These are phyloP conservation scores for Begonia peltatifolia DNA, from an alignment of 306 rosid genomes.

Conservation along the genomic window DNA sequence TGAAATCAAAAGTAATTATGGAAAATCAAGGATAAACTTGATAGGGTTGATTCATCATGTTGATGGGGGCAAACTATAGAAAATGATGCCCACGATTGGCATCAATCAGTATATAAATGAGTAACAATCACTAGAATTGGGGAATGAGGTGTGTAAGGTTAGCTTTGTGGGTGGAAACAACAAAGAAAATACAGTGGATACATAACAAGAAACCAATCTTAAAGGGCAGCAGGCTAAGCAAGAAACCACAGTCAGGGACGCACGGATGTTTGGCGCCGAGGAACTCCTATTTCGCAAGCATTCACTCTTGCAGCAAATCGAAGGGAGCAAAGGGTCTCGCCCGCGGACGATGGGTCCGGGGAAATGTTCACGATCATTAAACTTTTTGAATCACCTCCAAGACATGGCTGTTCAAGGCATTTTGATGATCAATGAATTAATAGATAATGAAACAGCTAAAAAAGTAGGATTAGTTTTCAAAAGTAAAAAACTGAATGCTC, in stretches of 20 bases:
- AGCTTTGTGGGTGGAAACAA: no score
- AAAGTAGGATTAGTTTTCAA: neutral
- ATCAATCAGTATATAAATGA: no score
- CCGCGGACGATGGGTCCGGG: constrained; percentile 63
- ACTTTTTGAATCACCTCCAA: constrained; percentile 91
- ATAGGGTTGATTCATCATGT: no score
- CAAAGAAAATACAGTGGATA: no score
- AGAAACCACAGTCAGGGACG: constrained; percentile 32
- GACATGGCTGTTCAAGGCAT: constrained; percentile 60
- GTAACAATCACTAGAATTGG: no score
- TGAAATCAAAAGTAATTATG: no score
- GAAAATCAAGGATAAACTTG: no score
- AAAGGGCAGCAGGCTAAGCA: constrained; percentile 12
- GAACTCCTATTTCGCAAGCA: constrained; percentile 80
- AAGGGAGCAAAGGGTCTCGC: constrained; percentile 85
- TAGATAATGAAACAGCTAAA: neutral
- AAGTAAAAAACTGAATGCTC: neutral
- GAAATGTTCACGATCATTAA: constrained; percentile 86
- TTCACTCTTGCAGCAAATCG: constrained; percentile 90
- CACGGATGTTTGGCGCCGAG: constrained; percentile 55
- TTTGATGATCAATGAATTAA: neutral
- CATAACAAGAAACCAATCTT: no score
- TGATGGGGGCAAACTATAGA: no score
- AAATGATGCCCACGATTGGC: no score
- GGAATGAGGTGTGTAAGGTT: no score